phyloP scores from a whole-genome alignment of 1,284 basidiomycete genomes.

The Irpex rosettiformis region DNA sequence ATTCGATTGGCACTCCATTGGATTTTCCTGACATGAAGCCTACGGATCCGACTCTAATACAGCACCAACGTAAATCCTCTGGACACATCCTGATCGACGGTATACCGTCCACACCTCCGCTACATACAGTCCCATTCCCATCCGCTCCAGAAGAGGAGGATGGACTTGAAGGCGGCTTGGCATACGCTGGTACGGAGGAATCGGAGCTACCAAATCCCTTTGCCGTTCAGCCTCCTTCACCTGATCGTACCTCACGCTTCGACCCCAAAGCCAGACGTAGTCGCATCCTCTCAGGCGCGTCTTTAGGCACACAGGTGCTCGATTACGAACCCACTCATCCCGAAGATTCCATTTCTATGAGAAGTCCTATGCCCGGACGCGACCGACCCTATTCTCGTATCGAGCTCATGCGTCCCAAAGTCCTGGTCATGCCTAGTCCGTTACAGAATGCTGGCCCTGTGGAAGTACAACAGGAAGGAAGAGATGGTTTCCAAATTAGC shows the following conservation, averaged over 20 bases:
- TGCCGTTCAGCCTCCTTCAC: slow-evolving; percentile 53
- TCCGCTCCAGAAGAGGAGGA: slow-evolving; percentile 16
- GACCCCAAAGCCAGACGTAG: slow-evolving; percentile 67
- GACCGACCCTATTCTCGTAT: slow-evolving; percentile 64
- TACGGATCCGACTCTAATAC: slow-evolving; percentile 30
- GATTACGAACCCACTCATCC: slow-evolving; percentile 39
- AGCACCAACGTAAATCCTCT: slow-evolving; percentile 39
- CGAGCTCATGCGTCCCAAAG: slow-evolving; percentile 75
- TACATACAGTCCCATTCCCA: slow-evolving; percentile 63
- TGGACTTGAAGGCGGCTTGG: slow-evolving; percentile 1
- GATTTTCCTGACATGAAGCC: slow-evolving; percentile 47
- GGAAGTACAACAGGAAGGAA: slow-evolving; percentile 30
- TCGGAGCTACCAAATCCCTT: slow-evolving; percentile 47
- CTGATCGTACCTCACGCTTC: slow-evolving; percentile 60
- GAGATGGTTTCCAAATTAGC: slow-evolving; percentile 60
- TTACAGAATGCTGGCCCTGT: slow-evolving; percentile 46
- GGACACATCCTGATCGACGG: slow-evolving; percentile 48
- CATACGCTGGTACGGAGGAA: slow-evolving; percentile 2
- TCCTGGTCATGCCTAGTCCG: slow-evolving; percentile 83
- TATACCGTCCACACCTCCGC: slow-evolving; percentile 37
- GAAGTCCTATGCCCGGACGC: slow-evolving; percentile 26
- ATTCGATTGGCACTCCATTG: slow-evolving; percentile 54
- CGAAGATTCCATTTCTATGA: slow-evolving; percentile 19
- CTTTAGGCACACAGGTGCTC: slow-evolving; percentile 60
- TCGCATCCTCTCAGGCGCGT: slow-evolving; percentile 66